Base-by-base conservation (phyloP, 805 yeast species). In the Dipodascus albidus region DNA sequence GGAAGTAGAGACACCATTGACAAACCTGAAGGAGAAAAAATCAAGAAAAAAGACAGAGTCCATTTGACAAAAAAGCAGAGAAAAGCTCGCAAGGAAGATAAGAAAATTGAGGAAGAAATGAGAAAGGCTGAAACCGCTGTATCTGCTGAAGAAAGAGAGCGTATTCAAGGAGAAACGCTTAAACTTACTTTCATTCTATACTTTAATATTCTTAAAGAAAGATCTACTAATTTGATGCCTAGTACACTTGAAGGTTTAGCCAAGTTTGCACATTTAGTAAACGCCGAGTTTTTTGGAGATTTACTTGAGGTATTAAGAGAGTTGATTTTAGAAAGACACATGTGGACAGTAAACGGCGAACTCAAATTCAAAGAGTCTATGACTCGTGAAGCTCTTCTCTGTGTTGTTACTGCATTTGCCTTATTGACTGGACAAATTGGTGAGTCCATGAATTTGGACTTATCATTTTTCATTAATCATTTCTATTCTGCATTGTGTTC, bases 201-300 rank as follows among this genome's bases (percentile, higher is more conserved):
- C 65, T 71, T 93, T 59, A 89, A 86, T 58, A 79, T 91, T 27
- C 73, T 93, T 57, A 84, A 78, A 65, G 76, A 76, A 17, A 75
- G 80, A 48, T 78, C 82, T 19, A 77, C 80, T 41, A 76, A 78
- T 19, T 71, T 93, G 52, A 81, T 88, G 74, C 96, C 95, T 4
- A 76, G 91, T 0, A 95, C 91, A 0, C 73, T 93, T 53, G 98
- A 93, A 70, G 98, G 98, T 2, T 70, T 93, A 54, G 86, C 97
- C 1, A 80, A 81, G 63, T 89, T 83, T 64, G 96, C 98, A 1
- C 93, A 85, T 62, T 82, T 90, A 82, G 89, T 95, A 22, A 93
- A 93, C 64, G 81, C 91, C 54, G 98, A 93, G 59, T 73, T 93
- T 48, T 76, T 93, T 60, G 98, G 98, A 23, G 99, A 93, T 66